phyloP scores from a whole-genome alignment of 2,329 filamentous ascomycete genomes.

The Pseudogymnoascus destructans region DNA sequence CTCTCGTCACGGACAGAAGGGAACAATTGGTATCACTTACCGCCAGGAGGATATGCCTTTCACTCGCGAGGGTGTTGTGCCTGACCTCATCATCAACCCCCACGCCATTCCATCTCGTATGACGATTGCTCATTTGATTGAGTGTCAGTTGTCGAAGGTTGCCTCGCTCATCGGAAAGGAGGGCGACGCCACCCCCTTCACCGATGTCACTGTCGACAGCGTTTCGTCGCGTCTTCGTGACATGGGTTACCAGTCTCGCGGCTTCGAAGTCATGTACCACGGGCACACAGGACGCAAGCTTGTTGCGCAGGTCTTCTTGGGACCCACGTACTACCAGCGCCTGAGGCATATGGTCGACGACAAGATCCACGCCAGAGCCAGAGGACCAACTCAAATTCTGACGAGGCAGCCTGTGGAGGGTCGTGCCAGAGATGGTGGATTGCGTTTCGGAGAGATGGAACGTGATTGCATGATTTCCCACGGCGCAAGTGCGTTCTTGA shows the following conservation, averaged over 20 bases:
- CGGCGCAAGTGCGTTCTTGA: conserved; percentile 89
- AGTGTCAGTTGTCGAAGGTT: conserved; percentile 95
- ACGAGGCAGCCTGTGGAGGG: conserved; percentile 95
- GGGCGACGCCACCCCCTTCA: conserved; percentile 95
- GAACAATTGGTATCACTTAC: conserved; percentile 97
- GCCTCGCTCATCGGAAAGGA: conserved; percentile 86
- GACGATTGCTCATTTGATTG: conserved; percentile 99
- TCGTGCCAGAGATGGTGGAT: conserved; percentile 92
- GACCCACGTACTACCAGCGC: conserved; percentile 97
- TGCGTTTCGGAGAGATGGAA: conserved; percentile 99
- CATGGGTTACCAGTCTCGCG: conserved; percentile 90
- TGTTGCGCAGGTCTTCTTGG: conserved; percentile 88
- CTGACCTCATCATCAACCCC: conserved; percentile 97
- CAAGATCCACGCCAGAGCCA: conserved; percentile 98
- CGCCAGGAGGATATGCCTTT: conserved; percentile 99
- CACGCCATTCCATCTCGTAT: conserved; percentile 99
- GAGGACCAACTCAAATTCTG: conserved; percentile 92
- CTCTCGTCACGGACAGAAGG: conserved; percentile 97
- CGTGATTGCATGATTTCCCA: conserved; percentile 99
- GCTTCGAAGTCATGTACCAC: conserved; percentile 98
- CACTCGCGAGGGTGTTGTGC: conserved; percentile 76
- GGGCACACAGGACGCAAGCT: conserved; percentile 93
- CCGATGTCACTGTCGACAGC: conserved; percentile 89
- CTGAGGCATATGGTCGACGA: conserved; percentile 99
- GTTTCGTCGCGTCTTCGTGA: conserved; percentile 76